phyloP scores from a whole-genome alignment of 768 basidiomycete species.

The Hericium coralloides region DNA sequence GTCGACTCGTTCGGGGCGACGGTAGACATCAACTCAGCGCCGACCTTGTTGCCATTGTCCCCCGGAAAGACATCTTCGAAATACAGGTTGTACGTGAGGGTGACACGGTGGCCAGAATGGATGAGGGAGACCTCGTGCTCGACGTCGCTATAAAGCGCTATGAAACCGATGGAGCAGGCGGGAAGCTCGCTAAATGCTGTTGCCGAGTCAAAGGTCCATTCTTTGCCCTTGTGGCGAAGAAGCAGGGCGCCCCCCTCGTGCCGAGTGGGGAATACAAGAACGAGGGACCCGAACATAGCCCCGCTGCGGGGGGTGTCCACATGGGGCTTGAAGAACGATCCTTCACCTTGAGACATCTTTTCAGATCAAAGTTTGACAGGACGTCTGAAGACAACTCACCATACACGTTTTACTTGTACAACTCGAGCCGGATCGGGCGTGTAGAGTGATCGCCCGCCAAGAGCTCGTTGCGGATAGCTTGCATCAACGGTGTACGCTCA shows the following conservation, averaged over 20 bases:
- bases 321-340: slow-evolving; percentile 31
- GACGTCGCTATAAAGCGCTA: slow-evolving; percentile 30
- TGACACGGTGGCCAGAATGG: slow-evolving; percentile 29
- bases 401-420: slow-evolving; percentile 4
- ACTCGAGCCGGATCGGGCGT: background rate
- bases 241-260: slow-evolving; percentile 24
- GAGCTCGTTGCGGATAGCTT: background rate
- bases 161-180: slow-evolving; percentile 12
- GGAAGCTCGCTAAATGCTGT: background rate
- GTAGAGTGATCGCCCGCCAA: background rate
- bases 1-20: background rate
- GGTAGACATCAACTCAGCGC: too few relatives aligned
- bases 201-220: slow-evolving; percentile 5
- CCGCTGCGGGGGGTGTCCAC: slow-evolving; percentile 40
- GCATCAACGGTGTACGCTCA: slow-evolving; percentile 2
- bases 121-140: slow-evolving; percentile 32
- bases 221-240: slow-evolving; percentile 27
- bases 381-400: background rate
- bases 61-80: background rate
- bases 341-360: slow-evolving; percentile 10
- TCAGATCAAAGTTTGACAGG: too few relatives aligned
- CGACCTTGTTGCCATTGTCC: background rate
- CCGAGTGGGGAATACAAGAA: slow-evolving; percentile 7
- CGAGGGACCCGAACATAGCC: slow-evolving; percentile 23
- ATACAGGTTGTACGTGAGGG: slow-evolving; percentile 34